These are phyloP conservation scores for Auricularia auricula-judae DNA, from an alignment of 768 basidiomycete species.

Conservation along the genomic window DNA sequence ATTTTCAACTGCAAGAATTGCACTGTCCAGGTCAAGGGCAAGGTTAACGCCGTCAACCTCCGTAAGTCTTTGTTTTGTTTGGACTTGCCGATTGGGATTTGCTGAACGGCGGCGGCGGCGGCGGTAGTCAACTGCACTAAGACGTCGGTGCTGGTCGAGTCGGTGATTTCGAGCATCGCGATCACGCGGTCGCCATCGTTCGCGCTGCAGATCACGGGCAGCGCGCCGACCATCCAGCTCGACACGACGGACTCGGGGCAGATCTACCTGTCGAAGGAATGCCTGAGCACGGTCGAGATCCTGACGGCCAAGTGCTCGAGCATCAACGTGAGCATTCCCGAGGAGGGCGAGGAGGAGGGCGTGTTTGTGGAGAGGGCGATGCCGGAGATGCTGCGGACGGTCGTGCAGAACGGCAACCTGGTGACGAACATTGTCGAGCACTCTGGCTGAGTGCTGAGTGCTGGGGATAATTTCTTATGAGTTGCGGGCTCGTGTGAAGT, in stretches of 20 bases:
- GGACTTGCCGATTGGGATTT: neutral
- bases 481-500: neutral
- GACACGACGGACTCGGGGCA: conserved; percentile 94
- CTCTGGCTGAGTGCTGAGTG: conserved; percentile 18
- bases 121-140: conserved; percentile 74
- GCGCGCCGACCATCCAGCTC: conserved; percentile 83
- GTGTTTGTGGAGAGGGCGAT: conserved; percentile 82
- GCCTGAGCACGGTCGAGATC: conserved; percentile 64
- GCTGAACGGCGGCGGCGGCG: too few species aligned
- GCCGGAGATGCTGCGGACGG: conserved; percentile 92
- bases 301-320: conserved; percentile 89
- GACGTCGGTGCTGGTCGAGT: conserved; percentile 80
- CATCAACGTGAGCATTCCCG: conserved; percentile 83
- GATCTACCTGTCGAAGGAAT: conserved; percentile 80
- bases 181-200: conserved; percentile 91
- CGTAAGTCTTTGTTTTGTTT: conserved; percentile 34
- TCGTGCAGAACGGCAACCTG: conserved; percentile 70
- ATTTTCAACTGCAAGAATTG: conserved; percentile 84
- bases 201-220: conserved; percentile 80
- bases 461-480: too few species aligned
- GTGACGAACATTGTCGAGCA: conserved; percentile 89
- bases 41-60: conserved; percentile 87
- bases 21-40: conserved; percentile 77
- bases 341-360: conserved; percentile 83
- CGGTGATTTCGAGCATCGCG: conserved; percentile 83